Conservation (phyloP, 2,329 filamentous ascomycete genomes). For the Sporothrix humicola region DNA sequence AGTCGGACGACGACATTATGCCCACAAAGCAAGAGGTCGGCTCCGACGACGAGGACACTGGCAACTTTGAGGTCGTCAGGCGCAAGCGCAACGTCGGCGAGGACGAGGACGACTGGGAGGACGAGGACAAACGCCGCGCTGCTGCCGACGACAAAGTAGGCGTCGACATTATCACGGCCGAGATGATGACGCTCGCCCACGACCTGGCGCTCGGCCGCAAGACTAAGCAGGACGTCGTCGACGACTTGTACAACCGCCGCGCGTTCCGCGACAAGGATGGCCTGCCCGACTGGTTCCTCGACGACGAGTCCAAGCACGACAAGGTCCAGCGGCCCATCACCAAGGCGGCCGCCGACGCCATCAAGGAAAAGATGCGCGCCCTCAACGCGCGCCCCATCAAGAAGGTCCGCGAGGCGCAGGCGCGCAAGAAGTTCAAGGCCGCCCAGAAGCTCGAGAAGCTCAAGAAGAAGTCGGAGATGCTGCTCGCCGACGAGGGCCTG, state of each 20-base stretch:
- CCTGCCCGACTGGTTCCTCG: constrained; percentile 95
- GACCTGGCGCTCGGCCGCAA: constrained; percentile 86
- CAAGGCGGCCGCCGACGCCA: constrained; percentile 85
- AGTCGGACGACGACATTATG: constrained; percentile 18
- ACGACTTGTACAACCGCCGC: constrained; percentile 93
- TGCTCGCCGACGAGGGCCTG: constrained; percentile 88
- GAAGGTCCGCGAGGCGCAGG: constrained; percentile 96
- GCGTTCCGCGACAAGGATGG: constrained; percentile 90
- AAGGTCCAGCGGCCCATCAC: constrained; percentile 86
- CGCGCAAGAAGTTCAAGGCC: constrained; percentile 95
- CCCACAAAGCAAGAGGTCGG: constrained; percentile 30
- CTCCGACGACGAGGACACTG: constrained; percentile 41
- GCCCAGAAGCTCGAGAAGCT: constrained; percentile 91
- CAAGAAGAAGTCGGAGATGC: constrained; percentile 92
- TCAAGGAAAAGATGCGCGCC: constrained; percentile 91
- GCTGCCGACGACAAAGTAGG: constrained; percentile 65
- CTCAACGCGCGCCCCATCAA: constrained; percentile 97
- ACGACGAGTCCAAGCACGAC: constrained; percentile 86
- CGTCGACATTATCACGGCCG: constrained; percentile 98
- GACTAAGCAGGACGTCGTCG: constrained; percentile 77
- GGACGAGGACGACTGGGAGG: constrained; percentile 65
- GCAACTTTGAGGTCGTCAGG: constrained; percentile 67
- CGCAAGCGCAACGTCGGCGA: constrained; percentile 44
- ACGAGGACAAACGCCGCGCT: constrained; percentile 63
- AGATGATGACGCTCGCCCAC: constrained; percentile 97